phyloP scores from a whole-genome alignment of 306 rosid genomes.

The Cucurbita ficifolia region DNA sequence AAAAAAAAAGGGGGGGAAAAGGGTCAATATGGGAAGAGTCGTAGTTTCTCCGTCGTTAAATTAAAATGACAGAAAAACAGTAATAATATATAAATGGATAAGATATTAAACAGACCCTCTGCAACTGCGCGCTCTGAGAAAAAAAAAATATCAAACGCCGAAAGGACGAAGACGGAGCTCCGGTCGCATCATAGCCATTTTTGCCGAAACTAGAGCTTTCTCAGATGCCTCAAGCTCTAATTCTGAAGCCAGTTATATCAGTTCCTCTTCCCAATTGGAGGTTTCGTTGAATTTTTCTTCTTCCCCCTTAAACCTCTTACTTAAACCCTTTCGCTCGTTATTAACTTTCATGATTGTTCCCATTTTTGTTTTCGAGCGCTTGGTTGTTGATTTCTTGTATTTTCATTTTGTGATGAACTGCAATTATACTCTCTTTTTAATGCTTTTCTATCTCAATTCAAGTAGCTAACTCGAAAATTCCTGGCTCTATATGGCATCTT shows the following conservation, averaged over 20 bases:
- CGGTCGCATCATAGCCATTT: background rate
- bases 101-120: background rate
- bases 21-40: no score
- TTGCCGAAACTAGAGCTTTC: background rate
- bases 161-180: background rate
- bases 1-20: no score
- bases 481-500: background rate
- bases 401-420: background rate
- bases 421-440: background rate
- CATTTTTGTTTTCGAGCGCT: background rate
- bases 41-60: background rate
- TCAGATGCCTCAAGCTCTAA: constrained; percentile 33
- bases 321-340: constrained; percentile 4
- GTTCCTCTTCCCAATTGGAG: constrained; percentile 32
- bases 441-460: background rate
- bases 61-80: background rate
- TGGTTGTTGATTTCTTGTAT: background rate
- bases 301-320: constrained; percentile 9
- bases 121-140: background rate
- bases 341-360: background rate
- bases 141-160: background rate
- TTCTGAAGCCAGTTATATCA: constrained; percentile 33
- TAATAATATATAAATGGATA: constrained; percentile 2
- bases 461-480: background rate
- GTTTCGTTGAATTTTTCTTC: constrained; percentile 12